These are phyloP conservation scores for Leishmania arabica DNA, from an alignment of 208 protist genomes.

Conservation along the genomic window DNA sequence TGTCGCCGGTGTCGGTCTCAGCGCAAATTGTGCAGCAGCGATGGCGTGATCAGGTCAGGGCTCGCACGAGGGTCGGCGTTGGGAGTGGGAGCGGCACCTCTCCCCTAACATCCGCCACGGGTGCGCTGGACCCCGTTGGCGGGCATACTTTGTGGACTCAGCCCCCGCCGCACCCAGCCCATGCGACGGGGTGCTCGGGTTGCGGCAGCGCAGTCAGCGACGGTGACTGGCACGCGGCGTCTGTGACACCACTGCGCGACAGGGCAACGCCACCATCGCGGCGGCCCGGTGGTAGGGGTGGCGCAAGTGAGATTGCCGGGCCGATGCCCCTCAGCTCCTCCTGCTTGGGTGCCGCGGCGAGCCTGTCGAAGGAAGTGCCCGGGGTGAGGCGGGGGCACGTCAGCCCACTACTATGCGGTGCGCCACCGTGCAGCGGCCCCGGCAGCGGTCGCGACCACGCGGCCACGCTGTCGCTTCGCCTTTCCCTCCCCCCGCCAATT, in stretches of 20 bases:
- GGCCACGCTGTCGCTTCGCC: constrained; percentile 4
- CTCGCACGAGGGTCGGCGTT: neutral
- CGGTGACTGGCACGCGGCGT: neutral
- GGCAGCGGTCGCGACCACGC: neutral
- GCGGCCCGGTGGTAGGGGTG: neutral
- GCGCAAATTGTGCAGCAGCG: constrained; percentile 16
- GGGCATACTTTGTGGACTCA: neutral
- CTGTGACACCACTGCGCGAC: neutral
- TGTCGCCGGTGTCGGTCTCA: constrained; percentile 11
- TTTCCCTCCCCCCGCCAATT: neutral
- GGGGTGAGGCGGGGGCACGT: neutral
- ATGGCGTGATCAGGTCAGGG: constrained; percentile 5
- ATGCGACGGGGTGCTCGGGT: neutral
- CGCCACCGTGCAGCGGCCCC: neutral
- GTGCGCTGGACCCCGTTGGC: neutral
- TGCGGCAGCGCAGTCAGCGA: neutral
- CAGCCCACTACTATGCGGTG: neutral
- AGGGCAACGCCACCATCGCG: neutral
- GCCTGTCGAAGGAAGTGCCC: neutral
- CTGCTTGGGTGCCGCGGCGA: neutral
- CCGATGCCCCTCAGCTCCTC: neutral
- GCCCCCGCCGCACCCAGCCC: neutral
- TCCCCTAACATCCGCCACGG: neutral
- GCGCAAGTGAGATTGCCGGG: neutral
- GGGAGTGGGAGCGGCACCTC: neutral